phyloP scores from a whole-genome alignment of 2,329 filamentous ascomycete species.

The Pseudogymnoascus sp. region DNA sequence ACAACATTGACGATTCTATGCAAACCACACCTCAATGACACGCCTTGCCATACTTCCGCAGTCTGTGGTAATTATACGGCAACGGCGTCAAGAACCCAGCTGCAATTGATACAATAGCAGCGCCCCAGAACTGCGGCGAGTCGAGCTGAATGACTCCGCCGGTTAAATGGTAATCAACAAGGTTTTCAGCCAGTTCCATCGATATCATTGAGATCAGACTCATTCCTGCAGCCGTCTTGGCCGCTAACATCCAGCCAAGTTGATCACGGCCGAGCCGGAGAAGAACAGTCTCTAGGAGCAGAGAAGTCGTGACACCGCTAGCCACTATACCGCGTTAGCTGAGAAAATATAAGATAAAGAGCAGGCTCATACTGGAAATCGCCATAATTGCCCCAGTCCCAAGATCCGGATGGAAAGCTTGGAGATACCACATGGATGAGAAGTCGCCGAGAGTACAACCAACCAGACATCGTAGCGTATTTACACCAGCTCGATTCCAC shows the following conservation, averaged over 20 bases:
- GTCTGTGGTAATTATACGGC: conserved; percentile 43
- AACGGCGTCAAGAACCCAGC: conserved; percentile 41
- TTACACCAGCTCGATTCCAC: conserved; percentile 44
- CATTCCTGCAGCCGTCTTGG: conserved; percentile 47
- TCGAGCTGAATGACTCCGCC: conserved; percentile 40
- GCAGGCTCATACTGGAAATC: conserved; percentile 36
- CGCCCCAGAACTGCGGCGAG: conserved; percentile 42
- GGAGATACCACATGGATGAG: conserved; percentile 45
- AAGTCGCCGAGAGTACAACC: conserved; percentile 50
- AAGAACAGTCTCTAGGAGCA: conserved; percentile 43
- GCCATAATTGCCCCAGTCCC: conserved; percentile 41
- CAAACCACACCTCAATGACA: conserved; percentile 32
- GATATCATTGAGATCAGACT: conserved; percentile 50
- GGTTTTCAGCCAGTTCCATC: conserved; percentile 47
- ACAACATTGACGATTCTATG: neutral
- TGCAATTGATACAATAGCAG: conserved; percentile 36
- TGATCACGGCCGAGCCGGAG: conserved; percentile 40
- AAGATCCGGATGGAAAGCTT: conserved; percentile 37
- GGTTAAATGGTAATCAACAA: conserved; percentile 46
- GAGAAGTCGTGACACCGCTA: conserved; percentile 41
- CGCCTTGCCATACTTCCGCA: conserved; percentile 40
- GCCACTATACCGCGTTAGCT: conserved; percentile 34
- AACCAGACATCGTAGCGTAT: conserved; percentile 45
- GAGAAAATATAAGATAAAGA: neutral
- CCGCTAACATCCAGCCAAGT: conserved; percentile 38